These are phyloP conservation scores for Carex littledalei DNA, from an alignment of 176 grass and related monocot genomes.

Conservation along the genomic window DNA sequence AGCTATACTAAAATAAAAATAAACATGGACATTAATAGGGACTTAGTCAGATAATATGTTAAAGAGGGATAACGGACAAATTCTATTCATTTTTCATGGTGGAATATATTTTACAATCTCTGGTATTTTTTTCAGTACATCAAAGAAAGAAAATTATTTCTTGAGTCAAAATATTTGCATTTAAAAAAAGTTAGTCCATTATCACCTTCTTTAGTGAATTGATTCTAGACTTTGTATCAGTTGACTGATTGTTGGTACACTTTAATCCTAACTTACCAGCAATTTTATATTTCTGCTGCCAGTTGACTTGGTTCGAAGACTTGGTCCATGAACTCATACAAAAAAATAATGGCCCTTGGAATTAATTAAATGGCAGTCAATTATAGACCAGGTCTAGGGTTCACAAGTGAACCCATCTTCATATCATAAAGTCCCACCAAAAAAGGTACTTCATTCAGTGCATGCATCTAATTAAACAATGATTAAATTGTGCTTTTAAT, in stretches of 20 bases:
- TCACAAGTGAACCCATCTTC: not conserved
- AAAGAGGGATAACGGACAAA: not conserved
- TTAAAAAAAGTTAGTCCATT: not conserved
- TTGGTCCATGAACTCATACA: not conserved
- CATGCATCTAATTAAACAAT: not conserved
- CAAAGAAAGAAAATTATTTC: not conserved
- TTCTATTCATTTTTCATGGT: not conserved
- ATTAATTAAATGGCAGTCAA: not conserved
- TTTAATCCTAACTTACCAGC: not conserved
- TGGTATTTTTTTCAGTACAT: not conserved
- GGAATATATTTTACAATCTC: not conserved
- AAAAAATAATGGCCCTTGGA: not conserved
- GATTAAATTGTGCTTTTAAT: not conserved
- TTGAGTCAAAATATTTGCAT: not conserved
- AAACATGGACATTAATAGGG: not conserved
- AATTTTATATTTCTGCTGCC: not conserved
- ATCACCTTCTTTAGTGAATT: not conserved
- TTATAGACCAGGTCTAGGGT: not conserved
- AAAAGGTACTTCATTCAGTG: not conserved
- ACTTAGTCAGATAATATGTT: not conserved
- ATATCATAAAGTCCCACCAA: not conserved
- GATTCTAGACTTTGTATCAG: not conserved
- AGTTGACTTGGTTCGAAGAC: not conserved
- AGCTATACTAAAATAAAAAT: not conserved
- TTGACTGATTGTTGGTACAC: not conserved